Base-by-base conservation (phyloP, 768 basidiomycete species). In the Mycena olivaceomarginata region DNA sequence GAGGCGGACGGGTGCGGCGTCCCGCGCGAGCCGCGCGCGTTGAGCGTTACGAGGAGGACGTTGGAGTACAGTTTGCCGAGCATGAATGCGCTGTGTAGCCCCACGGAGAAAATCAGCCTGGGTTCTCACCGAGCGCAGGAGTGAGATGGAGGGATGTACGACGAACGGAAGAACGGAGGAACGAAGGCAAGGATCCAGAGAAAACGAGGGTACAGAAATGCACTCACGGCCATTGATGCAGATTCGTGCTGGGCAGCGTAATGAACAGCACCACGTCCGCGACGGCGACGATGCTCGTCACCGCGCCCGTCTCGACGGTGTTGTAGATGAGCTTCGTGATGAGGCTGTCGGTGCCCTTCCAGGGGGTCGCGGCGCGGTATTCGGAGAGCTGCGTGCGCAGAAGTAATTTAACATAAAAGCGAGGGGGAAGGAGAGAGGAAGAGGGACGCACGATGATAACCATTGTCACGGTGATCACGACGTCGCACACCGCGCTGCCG, bases 241-340 rank as follows among this genome's bases (percentile, higher is more conserved):
- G 20, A n/a, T 53, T 53, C 20, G 53, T 53, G 20, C 20, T 20
- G 20, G 53, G 53, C 53, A 53, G 20, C 20, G 56, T 57, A 5
- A 69, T 40, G 43, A 70, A 70, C n/a, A 70, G 69, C 2, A 25
- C 18, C 11, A 60, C 12, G 13, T 70, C 69, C 15, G 25, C 41
- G 31, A 59, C 18, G 12, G 69, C 69, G 6, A 60, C 13, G 57
- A 70, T 15, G 41, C n/a, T n/a, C 0, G 73, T 74, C 8, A 74
- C 20, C 1, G 73, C 67, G 18, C 67, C 67, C 1, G 73, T 74
- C 56, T 74, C 43, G 11, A 74, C 45, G 13, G 73, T 74, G 46
- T 74, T 37, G 45, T 68, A 74, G 4, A 74, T 68, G 65, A 74
- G 73, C 46, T 74, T 74, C 1, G 56, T 68, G 31, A 74, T 41